A percentile compares a stretch with the other conserved stretches of the same genome.
These are phyloP conservation scores for Rhizophora apiculata DNA, from an alignment of 345 rosid genomes.

Conservation along the genomic window DNA sequence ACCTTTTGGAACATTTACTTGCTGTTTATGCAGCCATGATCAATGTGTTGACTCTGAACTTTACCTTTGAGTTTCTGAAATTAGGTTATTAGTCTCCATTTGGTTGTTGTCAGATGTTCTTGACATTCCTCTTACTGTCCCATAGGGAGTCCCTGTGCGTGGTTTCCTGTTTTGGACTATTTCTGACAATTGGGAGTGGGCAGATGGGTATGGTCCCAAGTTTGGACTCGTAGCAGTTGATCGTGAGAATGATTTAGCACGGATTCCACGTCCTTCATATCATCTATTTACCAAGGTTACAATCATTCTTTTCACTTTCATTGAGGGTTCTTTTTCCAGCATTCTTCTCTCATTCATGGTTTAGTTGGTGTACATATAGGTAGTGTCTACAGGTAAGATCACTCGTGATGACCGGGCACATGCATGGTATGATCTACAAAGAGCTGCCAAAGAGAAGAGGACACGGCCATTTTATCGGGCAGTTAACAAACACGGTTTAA, in stretches of 20 bases:
- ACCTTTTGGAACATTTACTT: conserved; percentile 81
- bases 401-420: conserved; percentile 54
- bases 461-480: conserved; percentile 77
- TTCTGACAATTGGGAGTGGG: conserved; percentile 99
- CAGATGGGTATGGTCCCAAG: conserved; percentile 98
- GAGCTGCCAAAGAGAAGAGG: conserved; percentile 58
- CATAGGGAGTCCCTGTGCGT: conserved; percentile 79
- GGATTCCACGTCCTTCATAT: conserved; percentile 78
- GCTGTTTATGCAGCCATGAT: conserved; percentile 85
- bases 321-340: not conserved
- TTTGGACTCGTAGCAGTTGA: conserved; percentile 92
- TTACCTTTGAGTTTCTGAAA: conserved; percentile 14
- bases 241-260: conserved; percentile 64
- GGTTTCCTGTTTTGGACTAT: conserved; percentile 96
- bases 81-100: conserved; percentile 16
- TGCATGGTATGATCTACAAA: conserved; percentile 75
- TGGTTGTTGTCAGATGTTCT: not conserved
- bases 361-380: conserved; percentile 38
- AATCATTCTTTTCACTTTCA: not conserved
- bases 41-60: conserved; percentile 41
- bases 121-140: conserved; percentile 14
- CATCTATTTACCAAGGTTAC: conserved; percentile 76
- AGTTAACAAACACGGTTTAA: conserved; percentile 61
- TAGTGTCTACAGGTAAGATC: conserved; percentile 61
- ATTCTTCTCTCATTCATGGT: not conserved